Conservation (phyloP, 2,329 filamentous ascomycete genomes). For the Fusarium sublunatum region DNA sequence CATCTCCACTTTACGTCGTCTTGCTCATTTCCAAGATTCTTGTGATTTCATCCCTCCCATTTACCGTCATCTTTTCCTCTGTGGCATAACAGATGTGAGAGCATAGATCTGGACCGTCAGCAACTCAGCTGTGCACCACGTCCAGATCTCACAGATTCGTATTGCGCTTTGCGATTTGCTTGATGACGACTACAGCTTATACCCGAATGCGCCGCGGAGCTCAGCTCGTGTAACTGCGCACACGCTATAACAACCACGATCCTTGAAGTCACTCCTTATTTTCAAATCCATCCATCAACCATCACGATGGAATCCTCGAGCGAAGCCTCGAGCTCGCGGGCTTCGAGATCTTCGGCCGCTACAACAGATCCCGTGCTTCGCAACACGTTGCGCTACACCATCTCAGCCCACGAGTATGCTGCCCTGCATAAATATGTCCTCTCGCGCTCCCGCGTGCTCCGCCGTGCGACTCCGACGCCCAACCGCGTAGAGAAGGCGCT, state of each 20-base stretch:
- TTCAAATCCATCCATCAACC: neutral
- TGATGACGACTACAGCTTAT: slow-evolving; percentile 40
- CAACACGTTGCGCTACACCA: slow-evolving; percentile 88
- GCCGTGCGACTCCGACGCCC: slow-evolving; percentile 66
- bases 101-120: slow-evolving; percentile 23
- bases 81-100: slow-evolving; percentile 24
- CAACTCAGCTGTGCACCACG: slow-evolving; percentile 14
- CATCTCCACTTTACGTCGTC: slow-evolving; percentile 32
- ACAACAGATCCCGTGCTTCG: slow-evolving; percentile 76
- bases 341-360: slow-evolving; percentile 35
- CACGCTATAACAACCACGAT: slow-evolving; percentile 24
- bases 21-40: slow-evolving; percentile 41
- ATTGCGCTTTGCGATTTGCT: slow-evolving; percentile 13
- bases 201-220: slow-evolving; percentile 43
- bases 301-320: slow-evolving; percentile 38
- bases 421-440: slow-evolving; percentile 85
- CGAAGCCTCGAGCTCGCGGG: slow-evolving; percentile 40
- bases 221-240: slow-evolving; percentile 41
- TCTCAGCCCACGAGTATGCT: slow-evolving; percentile 86
- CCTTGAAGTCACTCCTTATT: slow-evolving; percentile 17
- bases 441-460: slow-evolving; percentile 72
- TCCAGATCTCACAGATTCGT: neutral
- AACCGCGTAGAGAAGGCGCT: slow-evolving; percentile 61
- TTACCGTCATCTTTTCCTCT: neutral
- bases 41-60: slow-evolving; percentile 36